Evolutionary conservation across 2,329 filamentous ascomycete species (phyloP).

Genomic region (Fusarium liriodendri): DNA sequence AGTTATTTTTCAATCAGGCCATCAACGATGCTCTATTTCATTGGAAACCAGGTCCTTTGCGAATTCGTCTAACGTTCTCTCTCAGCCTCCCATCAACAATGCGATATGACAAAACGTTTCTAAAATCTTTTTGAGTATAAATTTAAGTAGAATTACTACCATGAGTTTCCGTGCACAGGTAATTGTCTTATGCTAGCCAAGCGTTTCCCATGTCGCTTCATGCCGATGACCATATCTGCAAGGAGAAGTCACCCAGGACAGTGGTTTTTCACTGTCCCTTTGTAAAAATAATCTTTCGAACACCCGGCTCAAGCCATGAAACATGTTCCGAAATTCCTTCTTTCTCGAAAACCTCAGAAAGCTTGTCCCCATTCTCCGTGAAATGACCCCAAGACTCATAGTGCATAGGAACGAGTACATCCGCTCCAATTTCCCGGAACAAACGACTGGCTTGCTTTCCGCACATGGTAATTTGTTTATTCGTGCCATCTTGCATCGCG

Average conservation of each 20-base stretch:
- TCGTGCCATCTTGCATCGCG: not conserved
- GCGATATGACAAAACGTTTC: no score
- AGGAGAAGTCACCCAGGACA: not conserved
- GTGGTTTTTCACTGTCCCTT: not conserved
- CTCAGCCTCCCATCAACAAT: no score
- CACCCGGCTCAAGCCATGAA: not conserved
- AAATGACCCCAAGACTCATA: slow-evolving; percentile 17
- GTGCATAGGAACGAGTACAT: slow-evolving; percentile 16
- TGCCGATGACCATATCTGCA: not conserved
- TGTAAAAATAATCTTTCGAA: not conserved
- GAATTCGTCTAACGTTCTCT: no score
- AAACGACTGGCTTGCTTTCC: slow-evolving; percentile 4
- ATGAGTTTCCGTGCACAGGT: no score
- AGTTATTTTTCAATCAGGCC: no score
- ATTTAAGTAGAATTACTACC: no score
- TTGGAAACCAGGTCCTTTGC: no score
- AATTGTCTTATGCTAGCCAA: no score
- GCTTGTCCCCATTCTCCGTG: not conserved
- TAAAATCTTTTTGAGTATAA: no score
- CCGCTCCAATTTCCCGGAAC: not conserved
- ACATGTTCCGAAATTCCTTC: not conserved
- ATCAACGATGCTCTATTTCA: no score
- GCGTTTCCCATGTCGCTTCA: no score
- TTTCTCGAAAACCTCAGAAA: not conserved
- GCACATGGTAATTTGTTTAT: slow-evolving; percentile 12